phyloP scores from a whole-genome alignment of 1,284 basidiomycete species.

The Cryptococcus sp. region DNA sequence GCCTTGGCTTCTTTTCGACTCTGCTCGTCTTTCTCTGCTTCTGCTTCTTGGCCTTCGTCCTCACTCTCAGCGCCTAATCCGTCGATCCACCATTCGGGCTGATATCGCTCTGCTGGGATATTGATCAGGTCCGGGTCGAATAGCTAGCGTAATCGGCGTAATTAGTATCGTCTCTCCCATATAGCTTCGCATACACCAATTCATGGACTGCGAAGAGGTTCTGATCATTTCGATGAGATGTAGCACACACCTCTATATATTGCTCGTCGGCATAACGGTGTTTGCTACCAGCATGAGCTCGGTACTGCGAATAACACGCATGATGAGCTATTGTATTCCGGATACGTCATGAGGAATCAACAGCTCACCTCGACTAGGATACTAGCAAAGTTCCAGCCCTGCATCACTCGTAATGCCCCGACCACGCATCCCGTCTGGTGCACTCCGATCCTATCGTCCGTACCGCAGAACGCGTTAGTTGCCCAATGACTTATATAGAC shows the following conservation, averaged over 20 bases:
- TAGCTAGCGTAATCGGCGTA: slow-evolving; percentile 22
- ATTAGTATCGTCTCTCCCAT: background rate
- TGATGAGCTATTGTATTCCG: background rate
- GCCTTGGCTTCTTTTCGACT: slow-evolving; percentile 13
- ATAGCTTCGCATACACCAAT: background rate
- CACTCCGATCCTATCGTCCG: slow-evolving; percentile 40
- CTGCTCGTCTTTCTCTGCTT: slow-evolving; percentile 19
- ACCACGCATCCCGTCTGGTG: slow-evolving; percentile 51
- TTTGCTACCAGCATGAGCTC: slow-evolving; percentile 47
- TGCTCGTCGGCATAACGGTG: slow-evolving; percentile 52
- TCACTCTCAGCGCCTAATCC: slow-evolving; percentile 12
- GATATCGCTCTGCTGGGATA: slow-evolving; percentile 32
- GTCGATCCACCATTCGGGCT: slow-evolving; percentile 39
- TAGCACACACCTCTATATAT: slow-evolving; percentile 47
- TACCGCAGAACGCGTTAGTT: slow-evolving; percentile 6
- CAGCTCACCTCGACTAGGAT: slow-evolving; percentile 43
- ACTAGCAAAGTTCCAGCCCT: slow-evolving; percentile 52
- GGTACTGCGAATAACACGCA: slow-evolving; percentile 33
- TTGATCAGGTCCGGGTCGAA: slow-evolving; percentile 51
- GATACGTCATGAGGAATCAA: background rate
- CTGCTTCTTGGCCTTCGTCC: no score
- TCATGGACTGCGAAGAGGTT: background rate
- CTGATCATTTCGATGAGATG: background rate
- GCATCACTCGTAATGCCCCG: slow-evolving; percentile 46
- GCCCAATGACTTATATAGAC: background rate